A percentile compares a stretch with the other conserved stretches of the same genome.
These are phyloP conservation scores for Fragilaria crotonensis DNA, from an alignment of 108 stramenopile genomes.

Conservation along the genomic window DNA sequence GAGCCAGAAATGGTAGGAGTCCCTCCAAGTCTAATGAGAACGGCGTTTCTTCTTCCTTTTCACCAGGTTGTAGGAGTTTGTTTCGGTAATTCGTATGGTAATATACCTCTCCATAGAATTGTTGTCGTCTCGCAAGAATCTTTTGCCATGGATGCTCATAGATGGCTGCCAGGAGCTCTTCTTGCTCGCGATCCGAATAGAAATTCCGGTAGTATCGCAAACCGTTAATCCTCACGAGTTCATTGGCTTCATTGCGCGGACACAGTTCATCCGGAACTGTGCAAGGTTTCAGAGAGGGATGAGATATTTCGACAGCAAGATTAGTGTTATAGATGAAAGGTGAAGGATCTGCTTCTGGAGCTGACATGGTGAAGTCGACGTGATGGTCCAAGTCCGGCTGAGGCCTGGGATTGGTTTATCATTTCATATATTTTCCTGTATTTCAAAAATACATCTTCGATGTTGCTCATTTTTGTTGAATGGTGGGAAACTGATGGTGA, in stretches of 20 bases:
- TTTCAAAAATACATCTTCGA: too few relatives aligned
- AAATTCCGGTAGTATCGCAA: slow-evolving; percentile 14
- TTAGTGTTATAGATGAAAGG: too few relatives aligned
- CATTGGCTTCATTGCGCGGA: neutral
- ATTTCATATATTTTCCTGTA: too few relatives aligned
- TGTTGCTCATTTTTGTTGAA: too few relatives aligned
- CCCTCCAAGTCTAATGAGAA: neutral
- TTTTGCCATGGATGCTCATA: slow-evolving; percentile 12
- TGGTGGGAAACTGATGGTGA: too few relatives aligned
- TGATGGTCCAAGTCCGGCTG: too few relatives aligned
- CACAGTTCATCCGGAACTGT: neutral
- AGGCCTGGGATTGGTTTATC: too few relatives aligned
- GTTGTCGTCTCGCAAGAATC: slow-evolving; percentile 19
- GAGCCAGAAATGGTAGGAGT: slow-evolving; percentile 2
- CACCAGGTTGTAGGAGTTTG: neutral
- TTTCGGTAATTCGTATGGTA: slow-evolving; percentile 12
- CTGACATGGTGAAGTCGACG: too few relatives aligned
- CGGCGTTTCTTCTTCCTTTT: neutral
- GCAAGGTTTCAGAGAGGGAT: too few relatives aligned
- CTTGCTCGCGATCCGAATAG: slow-evolving; percentile 8
- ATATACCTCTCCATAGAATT: slow-evolving; percentile 20
- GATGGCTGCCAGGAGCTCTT: slow-evolving; percentile 6
- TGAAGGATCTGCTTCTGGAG: too few relatives aligned
- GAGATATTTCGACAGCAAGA: too few relatives aligned
- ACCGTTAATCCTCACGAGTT: neutral